Base-by-base conservation (phyloP, 2,329 filamentous ascomycete species). In the Myriangium duriaei region DNA sequence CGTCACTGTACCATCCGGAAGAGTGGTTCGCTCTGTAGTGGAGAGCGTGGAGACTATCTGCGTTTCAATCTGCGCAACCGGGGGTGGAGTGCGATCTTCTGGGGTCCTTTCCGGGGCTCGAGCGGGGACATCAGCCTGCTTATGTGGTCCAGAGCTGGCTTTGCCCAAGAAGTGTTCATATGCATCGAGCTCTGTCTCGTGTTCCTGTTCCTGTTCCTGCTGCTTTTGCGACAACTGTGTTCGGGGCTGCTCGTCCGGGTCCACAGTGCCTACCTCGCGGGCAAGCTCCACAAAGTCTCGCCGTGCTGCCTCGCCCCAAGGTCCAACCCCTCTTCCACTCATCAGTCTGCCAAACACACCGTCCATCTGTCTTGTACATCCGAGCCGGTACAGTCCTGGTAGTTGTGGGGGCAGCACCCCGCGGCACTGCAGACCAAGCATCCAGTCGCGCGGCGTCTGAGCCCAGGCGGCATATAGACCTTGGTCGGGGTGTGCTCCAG, bases 1-100 rank as follows among this genome's bases (percentile, higher is more conserved):
- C 6, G 69, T 68, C 2, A 75, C 56, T 0, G 68, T 70, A 10
- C 74, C 74, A 50, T 78, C 73, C 0, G 70, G 60, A 2, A 68
- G 57, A 2, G 65, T 66, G 3, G 61, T 66, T 3, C 69, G 68
- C 44, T 74, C 65, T 2, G 71, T 76, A 0, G 64, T 73, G 1
- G 69, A 75, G 30, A 72, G 55, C 1, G 71, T 74, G 1, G 71
- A 73, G 2, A 77, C 52, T 2, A 78, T 51, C 26, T 36, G 41
- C 14, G 14, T 24, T 10, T 31, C 18, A 21, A 19, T 11, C 28
- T 39, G 15, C 31, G 11, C 4, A 16, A 32, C 30, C 5, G 5
- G 12, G 35, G 11, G 17, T 6, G n/a, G 5, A 5, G 12, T 11
- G 2, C 12, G 17, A 17, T 26, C 10, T 12, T 29, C 13, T 3